Evolutionary conservation across 208 protist species (phyloP).

Genomic region (Leishmania amazonensis): DNA sequence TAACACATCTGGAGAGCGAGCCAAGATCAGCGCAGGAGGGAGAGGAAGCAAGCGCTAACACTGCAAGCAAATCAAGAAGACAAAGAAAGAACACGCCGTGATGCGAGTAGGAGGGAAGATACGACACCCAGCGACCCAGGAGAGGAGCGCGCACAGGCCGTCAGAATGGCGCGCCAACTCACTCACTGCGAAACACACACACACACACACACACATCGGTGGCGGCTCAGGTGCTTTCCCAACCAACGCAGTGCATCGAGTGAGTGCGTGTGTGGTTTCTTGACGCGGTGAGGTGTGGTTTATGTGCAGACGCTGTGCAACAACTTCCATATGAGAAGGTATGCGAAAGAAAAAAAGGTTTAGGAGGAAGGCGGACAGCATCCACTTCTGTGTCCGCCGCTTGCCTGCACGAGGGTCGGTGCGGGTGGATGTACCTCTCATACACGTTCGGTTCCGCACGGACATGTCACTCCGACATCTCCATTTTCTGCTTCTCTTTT

Average conservation of each 20-base stretch:
- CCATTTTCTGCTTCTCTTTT: no score
- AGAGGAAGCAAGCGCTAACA: neutral
- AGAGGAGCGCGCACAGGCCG: neutral
- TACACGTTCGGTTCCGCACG: no score
- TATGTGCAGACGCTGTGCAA: neutral
- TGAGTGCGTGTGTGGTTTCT: neutral
- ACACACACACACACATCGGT: neutral
- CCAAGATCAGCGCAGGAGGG: no score
- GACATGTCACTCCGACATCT: no score
- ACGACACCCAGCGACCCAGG: neutral
- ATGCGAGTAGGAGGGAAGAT: neutral
- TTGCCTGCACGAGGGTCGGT: no score
- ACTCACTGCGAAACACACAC: neutral
- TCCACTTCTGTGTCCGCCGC: no score
- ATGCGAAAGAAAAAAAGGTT: no score
- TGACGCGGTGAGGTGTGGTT: neutral
- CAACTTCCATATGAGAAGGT: neutral
- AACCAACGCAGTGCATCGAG: neutral
- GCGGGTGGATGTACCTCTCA: no score
- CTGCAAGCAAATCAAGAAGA: neutral
- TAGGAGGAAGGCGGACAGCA: no score
- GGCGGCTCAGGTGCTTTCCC: neutral
- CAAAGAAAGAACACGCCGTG: neutral
- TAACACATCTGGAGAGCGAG: no score
- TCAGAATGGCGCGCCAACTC: neutral